A percentile compares a stretch with the other conserved stretches of the same genome.
Conservation (phyloP, 257 asterid species). For the Fraxinus pennsylvanica region DNA sequence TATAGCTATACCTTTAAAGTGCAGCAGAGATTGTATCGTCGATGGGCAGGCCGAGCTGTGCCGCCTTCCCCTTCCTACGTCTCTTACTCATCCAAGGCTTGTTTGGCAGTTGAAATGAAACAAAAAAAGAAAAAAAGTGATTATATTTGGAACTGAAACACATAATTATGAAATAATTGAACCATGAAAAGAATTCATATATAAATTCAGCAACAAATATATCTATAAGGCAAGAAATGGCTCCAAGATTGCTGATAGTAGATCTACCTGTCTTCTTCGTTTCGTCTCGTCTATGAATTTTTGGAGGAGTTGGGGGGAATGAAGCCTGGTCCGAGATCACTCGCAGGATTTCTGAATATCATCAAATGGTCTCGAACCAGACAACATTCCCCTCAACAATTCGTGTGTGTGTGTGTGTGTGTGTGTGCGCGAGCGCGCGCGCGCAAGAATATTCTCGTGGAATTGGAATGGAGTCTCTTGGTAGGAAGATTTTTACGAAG, state of each 20-base stretch:
- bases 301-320: constrained; percentile 50
- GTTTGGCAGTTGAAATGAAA: background rate
- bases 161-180: background rate
- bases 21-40: background rate
- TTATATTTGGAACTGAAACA: background rate
- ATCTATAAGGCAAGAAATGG: background rate
- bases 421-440: no score
- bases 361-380: constrained; percentile 49
- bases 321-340: constrained; percentile 95
- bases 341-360: constrained; percentile 17
- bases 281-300: background rate
- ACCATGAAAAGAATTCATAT: no score
- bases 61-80: background rate
- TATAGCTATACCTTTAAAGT: background rate
- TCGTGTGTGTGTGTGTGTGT: background rate
- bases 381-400: constrained; percentile 56
- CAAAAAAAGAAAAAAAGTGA: background rate
- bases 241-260: background rate
- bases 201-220: background rate
- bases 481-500: no score
- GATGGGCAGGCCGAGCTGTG: background rate
- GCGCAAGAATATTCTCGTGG: no score
- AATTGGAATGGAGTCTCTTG: no score
- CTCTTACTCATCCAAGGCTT: background rate
- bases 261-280: background rate